Conservation (phyloP, 1,284 basidiomycete genomes). For the Melampsora larici-populina region DNA sequence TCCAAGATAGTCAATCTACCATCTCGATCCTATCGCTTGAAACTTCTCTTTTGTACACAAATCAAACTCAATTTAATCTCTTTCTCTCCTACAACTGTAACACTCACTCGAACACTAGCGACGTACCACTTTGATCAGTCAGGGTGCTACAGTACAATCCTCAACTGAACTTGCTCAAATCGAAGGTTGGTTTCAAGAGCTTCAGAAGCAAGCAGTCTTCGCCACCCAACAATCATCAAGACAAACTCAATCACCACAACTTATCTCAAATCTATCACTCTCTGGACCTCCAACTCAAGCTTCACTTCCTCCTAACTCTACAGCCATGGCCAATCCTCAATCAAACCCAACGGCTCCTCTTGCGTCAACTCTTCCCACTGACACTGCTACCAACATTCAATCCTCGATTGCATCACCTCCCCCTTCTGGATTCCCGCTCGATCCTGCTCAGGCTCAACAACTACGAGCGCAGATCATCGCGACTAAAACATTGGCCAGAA, state of each 20-base stretch:
- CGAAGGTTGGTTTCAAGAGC: not conserved
- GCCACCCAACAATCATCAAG: not conserved
- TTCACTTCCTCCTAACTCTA: not conserved
- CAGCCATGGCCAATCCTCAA: not conserved
- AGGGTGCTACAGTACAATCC: not conserved
- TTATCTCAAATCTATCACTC: not conserved
- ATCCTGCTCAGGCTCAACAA: slow-evolving; percentile 29
- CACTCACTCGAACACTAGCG: not conserved
- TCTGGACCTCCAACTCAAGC: too few species aligned
- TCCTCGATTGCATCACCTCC: not conserved
- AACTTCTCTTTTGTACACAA: too few species aligned
- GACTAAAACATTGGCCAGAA: slow-evolving; percentile 25
- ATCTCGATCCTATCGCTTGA: too few species aligned
- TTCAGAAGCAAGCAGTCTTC: not conserved
- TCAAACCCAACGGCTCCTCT: not conserved
- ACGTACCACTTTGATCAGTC: not conserved
- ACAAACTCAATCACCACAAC: not conserved
- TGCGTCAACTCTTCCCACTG: not conserved
- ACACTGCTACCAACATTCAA: not conserved
- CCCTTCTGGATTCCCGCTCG: not conserved
- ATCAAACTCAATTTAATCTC: too few species aligned
- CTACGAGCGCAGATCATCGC: slow-evolving; percentile 24
- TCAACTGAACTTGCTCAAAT: not conserved
- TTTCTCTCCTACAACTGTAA: too few species aligned
- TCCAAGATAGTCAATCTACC: too few species aligned